These are phyloP conservation scores for Chytridium lagenaria DNA, from an alignment of 371 early-diverging fungal genomes.

Conservation along the genomic window DNA sequence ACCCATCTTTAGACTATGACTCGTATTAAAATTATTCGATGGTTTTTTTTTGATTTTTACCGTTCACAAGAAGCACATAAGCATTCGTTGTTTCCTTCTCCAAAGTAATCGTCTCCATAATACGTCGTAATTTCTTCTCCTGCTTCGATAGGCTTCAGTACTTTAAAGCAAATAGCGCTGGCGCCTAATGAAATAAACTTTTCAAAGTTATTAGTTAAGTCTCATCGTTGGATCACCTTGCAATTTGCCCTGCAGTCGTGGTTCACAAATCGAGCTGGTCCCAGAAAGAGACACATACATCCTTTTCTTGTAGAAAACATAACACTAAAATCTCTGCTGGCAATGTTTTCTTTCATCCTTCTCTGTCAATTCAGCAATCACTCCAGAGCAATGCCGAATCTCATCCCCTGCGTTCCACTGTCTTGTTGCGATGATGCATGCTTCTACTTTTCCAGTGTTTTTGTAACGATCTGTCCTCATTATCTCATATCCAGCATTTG, in stretches of 20 bases:
- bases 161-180: constrained; percentile 74
- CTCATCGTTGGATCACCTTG: constrained; percentile 48
- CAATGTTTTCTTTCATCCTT: constrained; percentile 74
- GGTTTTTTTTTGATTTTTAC: constrained; percentile 21
- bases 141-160: constrained; percentile 70
- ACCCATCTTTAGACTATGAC: constrained; percentile 31
- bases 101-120: constrained; percentile 91
- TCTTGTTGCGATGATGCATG: constrained; percentile 83
- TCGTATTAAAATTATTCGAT: not conserved
- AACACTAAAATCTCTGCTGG: constrained; percentile 84
- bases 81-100: constrained; percentile 84
- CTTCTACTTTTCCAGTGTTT: constrained; percentile 75
- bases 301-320: constrained; percentile 79
- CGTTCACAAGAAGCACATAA: constrained; percentile 88
- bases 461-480: constrained; percentile 72
- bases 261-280: constrained; percentile 95
- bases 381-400: constrained; percentile 78
- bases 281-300: constrained; percentile 83
- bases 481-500: constrained; percentile 81
- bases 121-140: constrained; percentile 89
- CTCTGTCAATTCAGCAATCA: constrained; percentile 72
- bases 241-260: constrained; percentile 94
- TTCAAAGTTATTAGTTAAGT: constrained; percentile 9
- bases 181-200: constrained; percentile 70
- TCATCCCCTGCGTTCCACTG: constrained; percentile 77